Percentiles rank a stretch among this genome's conserved stretches.
Conservation (phyloP, 75 land plant genomes). For the Picea sitchensis region DNA sequence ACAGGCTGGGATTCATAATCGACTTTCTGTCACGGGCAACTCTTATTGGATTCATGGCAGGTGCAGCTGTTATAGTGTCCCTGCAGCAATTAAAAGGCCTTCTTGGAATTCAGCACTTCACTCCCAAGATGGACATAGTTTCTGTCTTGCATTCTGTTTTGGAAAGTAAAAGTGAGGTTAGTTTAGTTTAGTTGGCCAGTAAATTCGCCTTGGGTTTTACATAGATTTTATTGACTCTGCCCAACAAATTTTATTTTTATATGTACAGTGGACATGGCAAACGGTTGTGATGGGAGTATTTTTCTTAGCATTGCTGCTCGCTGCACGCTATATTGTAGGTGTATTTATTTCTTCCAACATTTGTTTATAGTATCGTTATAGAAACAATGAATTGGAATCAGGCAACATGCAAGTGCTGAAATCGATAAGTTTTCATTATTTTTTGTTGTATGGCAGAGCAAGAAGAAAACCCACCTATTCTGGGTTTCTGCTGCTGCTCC, state of each 20-base stretch:
- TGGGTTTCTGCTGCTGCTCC: conserved; percentile 95
- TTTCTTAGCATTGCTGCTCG: conserved; percentile 44
- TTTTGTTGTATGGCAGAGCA: conserved; percentile 38
- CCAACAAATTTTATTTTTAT: conserved; percentile 15
- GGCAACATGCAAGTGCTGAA: too few species aligned
- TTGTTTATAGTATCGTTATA: background rate
- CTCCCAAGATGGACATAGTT: conserved; percentile 72
- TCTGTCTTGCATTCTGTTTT: conserved; percentile 74
- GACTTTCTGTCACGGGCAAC: conserved; percentile 70
- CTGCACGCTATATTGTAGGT: conserved; percentile 44
- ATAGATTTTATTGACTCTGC: background rate
- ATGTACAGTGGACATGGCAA: background rate
- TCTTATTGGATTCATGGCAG: conserved; percentile 89
- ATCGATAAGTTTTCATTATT: background rate
- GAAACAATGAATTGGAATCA: background rate
- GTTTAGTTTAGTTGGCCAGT: conserved; percentile 9
- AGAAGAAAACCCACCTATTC: conserved; percentile 65
- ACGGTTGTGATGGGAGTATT: conserved; percentile 53
- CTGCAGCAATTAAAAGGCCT: conserved; percentile 67
- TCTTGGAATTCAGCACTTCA: conserved; percentile 57
- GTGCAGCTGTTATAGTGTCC: conserved; percentile 63
- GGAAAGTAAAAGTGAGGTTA: conserved; percentile 57
- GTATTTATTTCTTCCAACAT: background rate
- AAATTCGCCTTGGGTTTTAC: background rate
- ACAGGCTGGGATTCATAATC: conserved; percentile 64